Conservation (phyloP, 2,329 filamentous ascomycete genomes). For the Colletotrichum trifolii region DNA sequence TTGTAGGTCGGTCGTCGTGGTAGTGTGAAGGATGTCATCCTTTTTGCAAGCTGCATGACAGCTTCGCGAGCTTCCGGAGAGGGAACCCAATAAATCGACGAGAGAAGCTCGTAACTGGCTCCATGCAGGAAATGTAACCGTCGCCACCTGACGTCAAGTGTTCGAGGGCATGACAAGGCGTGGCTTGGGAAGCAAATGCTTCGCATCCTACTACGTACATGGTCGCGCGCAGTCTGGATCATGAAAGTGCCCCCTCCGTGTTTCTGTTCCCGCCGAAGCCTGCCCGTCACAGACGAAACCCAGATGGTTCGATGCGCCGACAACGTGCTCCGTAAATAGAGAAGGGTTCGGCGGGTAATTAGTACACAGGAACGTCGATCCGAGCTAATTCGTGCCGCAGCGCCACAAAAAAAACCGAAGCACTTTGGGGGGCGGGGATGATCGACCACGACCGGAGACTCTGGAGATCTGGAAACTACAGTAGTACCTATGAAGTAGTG, state of each 20-base stretch:
- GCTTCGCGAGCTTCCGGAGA: too few species aligned
- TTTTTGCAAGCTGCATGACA: too few species aligned
- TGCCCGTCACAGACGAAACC: neutral
- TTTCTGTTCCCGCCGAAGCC: too few species aligned
- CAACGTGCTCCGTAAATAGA: constrained; percentile 29
- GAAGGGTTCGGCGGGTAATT: constrained; percentile 29
- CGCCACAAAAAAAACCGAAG: constrained; percentile 29
- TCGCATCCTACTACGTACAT: neutral
- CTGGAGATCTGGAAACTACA: too few species aligned
- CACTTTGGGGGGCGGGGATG: constrained; percentile 15
- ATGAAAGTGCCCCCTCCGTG: too few species aligned
- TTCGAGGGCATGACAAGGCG: constrained; percentile 13
- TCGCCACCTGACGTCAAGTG: constrained; percentile 30
- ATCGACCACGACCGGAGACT: constrained; percentile 18
- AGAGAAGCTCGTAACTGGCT: neutral
- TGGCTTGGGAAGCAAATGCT: neutral
- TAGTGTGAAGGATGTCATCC: too few species aligned
- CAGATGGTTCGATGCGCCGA: constrained; percentile 15
- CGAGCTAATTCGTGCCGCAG: constrained; percentile 25
- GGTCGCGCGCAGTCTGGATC: too few species aligned
- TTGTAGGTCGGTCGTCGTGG: too few species aligned
- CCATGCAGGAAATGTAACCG: neutral
- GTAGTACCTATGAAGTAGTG: too few species aligned
- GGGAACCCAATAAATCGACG: too few species aligned
- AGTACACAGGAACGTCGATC: constrained; percentile 31